Evolutionary conservation across 306 rosid genomes (phyloP).

Genomic region (Lagenaria siceraria): DNA sequence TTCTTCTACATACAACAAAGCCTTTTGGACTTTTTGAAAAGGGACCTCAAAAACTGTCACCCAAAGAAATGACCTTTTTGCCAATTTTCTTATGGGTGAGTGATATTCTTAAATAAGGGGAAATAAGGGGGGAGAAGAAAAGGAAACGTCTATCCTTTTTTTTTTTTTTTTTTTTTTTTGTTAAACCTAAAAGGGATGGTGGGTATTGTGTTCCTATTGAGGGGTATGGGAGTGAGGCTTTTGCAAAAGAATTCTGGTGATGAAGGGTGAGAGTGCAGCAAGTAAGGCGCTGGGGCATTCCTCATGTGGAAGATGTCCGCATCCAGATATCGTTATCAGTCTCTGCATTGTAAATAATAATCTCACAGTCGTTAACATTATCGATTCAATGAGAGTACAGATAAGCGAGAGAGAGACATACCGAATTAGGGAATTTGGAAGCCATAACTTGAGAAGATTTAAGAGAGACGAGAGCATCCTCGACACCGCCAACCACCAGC

Average conservation of each 20-base stretch:
- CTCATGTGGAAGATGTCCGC: slow-evolving; percentile 96
- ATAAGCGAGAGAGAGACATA: slow-evolving; percentile 13
- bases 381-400: neutral
- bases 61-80: slow-evolving; percentile 1
- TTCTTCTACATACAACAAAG: neutral
- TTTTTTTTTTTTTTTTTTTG: neutral
- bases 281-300: slow-evolving; percentile 92
- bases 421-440: slow-evolving; percentile 72
- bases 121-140: neutral
- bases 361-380: neutral
- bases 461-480: slow-evolving; percentile 66
- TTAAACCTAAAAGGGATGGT: neutral
- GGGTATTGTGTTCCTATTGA: slow-evolving; percentile 15
- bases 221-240: slow-evolving; percentile 31
- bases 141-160: neutral
- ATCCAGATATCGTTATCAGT: slow-evolving; percentile 72
- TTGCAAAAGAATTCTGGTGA: slow-evolving; percentile 33
- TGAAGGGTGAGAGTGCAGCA: slow-evolving; percentile 73
- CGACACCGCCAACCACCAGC: slow-evolving; percentile 63
- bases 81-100: neutral
- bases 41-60: neutral
- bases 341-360: slow-evolving; percentile 40
- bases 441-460: slow-evolving; percentile 80
- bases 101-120: neutral
- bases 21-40: neutral